Evolutionary conservation across 768 basidiomycete species (phyloP), one percentile per base, ranked within the genome.

Genomic region (Tulasnella sp.): DNA sequence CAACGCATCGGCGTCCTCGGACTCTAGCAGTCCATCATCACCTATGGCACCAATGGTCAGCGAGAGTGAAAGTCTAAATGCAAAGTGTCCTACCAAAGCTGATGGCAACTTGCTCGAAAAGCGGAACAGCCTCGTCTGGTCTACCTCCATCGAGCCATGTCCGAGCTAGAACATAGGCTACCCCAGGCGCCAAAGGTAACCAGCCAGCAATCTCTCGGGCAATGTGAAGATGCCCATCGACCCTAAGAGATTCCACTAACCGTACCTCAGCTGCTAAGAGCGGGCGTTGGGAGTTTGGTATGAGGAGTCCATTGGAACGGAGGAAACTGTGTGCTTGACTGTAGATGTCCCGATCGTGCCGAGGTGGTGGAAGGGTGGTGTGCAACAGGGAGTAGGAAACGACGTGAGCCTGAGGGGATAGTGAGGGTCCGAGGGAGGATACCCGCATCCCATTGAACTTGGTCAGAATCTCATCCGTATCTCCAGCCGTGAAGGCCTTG

Each of bases 161-260:
- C 82, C 92, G 88, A 7, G 92, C 92, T 54, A 90, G 89, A 54
- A 97, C 90, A 85, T 95, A 97, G 42, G 89, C 89, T 75, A 91
- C 91, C 4, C 90, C 94, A 40, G 96, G 91, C 22, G 93, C 93
- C 73, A 92, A 87, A 16, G 96, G 96, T 40, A 96, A 89, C 91
- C 93, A 93, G 34, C 91, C 90, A 72, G 95, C 86, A 79, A 94
- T 87, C 81, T 93, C 92, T 75, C 89, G 86, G 1, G 93, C 89
- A 48, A 90, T 87, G 80, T 90, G 88, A 80, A 88, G 87, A 83
- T 93, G 92, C 22, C 92, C 93, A 77, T 93, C 86, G 1, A 87
- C 84, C 50, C 93, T 88, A 72, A 97, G 88, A 41, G 88, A 87
- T 82, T 95, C 91, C 83, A 93, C 94, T 83, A 96, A 92, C 69